Conservation (phyloP, 768 basidiomycete species). For the Ramaria sp. region DNA sequence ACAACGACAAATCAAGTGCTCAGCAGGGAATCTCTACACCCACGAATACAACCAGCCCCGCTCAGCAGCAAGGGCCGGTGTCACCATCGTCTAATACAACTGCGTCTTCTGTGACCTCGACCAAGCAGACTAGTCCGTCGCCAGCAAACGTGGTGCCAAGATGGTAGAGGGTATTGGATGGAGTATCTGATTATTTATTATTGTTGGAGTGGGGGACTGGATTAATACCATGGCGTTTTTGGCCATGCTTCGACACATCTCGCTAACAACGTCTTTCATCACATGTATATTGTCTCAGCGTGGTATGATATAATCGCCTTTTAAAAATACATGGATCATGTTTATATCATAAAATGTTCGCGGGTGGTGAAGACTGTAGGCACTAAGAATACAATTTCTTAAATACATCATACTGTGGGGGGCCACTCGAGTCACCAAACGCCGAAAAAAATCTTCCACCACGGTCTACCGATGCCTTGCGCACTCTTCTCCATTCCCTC, state of each 20-base stretch:
- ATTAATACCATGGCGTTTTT: too few relatives aligned
- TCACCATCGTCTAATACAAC: too few relatives aligned
- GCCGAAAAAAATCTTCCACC: conserved; percentile 79
- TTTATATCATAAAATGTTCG: background rate
- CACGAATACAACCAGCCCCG: background rate
- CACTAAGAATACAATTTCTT: background rate
- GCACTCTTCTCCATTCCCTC: conserved; percentile 70
- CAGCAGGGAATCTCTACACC: background rate
- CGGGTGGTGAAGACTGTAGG: background rate
- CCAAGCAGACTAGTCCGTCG: too few relatives aligned
- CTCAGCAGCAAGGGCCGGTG: background rate
- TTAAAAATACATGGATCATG: background rate
- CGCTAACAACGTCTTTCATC: too few relatives aligned
- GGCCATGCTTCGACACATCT: too few relatives aligned
- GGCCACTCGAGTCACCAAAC: conserved; percentile 45
- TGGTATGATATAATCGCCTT: background rate
- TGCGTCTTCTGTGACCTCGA: too few relatives aligned
- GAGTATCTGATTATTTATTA: too few relatives aligned
- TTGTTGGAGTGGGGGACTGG: too few relatives aligned
- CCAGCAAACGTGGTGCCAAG: too few relatives aligned
- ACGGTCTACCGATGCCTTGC: conserved; percentile 64
- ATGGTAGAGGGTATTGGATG: too few relatives aligned
- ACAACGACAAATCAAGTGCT: background rate
- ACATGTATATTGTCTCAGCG: background rate
- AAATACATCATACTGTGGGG: background rate